These are phyloP conservation scores for Immersiporthe knoxdaviesiana DNA, from an alignment of 2,329 filamentous ascomycete species.

Conservation along the genomic window DNA sequence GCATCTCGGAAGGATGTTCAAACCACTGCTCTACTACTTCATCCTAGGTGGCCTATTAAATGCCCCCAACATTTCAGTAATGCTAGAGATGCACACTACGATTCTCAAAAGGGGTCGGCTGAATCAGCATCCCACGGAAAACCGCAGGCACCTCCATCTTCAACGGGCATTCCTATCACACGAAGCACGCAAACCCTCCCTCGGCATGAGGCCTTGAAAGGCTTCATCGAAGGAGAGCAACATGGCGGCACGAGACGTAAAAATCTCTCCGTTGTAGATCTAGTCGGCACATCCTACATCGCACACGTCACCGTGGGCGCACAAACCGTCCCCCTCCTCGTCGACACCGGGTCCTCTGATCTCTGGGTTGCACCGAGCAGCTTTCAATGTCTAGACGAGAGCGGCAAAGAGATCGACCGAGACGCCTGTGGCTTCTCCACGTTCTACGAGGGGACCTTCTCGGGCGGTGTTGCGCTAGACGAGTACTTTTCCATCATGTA, in stretches of 20 bases:
- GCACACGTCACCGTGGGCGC: slow-evolving; percentile 35
- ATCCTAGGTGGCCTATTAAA: background rate
- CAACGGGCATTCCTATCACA: background rate
- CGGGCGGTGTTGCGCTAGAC: slow-evolving; percentile 6
- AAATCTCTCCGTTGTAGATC: background rate
- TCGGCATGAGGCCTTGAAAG: slow-evolving; percentile 4
- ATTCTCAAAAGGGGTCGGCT: background rate
- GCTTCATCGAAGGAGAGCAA: background rate
- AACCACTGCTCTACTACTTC: background rate
- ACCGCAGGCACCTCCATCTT: background rate
- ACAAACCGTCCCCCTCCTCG: slow-evolving; percentile 34
- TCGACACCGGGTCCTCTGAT: slow-evolving; percentile 37
- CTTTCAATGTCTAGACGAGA: slow-evolving; percentile 24
- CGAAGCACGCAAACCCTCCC: background rate
- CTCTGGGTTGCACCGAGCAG: slow-evolving; percentile 20
- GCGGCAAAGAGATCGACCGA: background rate
- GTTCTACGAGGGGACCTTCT: slow-evolving; percentile 4
- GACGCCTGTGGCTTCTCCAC: slow-evolving; percentile 14
- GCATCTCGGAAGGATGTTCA: background rate
- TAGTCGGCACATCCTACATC: slow-evolving; percentile 32
- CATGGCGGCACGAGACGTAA: background rate
- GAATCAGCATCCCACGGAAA: background rate
- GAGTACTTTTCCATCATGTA: slow-evolving; percentile 26
- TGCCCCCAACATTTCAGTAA: background rate
- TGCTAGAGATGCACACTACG: background rate